phyloP scores from a whole-genome alignment of 2,329 filamentous ascomycete genomes.

The Aspergillus costaricaensis region DNA sequence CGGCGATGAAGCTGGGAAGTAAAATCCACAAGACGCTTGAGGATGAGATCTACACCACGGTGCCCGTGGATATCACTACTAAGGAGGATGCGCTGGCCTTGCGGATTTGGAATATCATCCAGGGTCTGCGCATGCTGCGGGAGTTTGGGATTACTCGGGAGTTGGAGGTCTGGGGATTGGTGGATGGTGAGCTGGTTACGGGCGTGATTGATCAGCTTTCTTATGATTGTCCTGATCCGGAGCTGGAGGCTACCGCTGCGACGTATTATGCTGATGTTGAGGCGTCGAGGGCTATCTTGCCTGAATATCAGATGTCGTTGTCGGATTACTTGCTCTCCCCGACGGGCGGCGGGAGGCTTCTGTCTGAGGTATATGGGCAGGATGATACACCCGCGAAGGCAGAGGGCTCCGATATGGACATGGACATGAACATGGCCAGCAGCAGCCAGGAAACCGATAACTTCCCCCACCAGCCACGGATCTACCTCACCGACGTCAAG shows the following conservation, averaged over 20 bases:
- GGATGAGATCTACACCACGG: constrained; percentile 77
- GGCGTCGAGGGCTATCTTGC: constrained; percentile 38
- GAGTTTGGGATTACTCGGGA: constrained; percentile 73
- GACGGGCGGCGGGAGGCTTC: constrained; percentile 36
- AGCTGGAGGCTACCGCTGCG: constrained; percentile 64
- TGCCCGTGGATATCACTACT: constrained; percentile 69
- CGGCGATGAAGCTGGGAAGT: constrained; percentile 81
- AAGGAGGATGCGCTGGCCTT: constrained; percentile 83
- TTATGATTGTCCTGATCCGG: constrained; percentile 71
- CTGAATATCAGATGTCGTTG: constrained; percentile 49
- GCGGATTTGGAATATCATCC: constrained; percentile 86
- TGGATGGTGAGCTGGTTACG: constrained; percentile 81
- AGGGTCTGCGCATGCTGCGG: constrained; percentile 73
- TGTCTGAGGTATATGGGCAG: constrained; percentile 34
- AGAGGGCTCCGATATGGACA: background rate
- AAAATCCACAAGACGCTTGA: constrained; percentile 81
- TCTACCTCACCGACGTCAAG: constrained; percentile 90
- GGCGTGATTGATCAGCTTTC: constrained; percentile 88
- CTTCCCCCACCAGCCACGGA: constrained; percentile 34
- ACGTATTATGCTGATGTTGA: constrained; percentile 41
- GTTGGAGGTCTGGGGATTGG: constrained; percentile 78
- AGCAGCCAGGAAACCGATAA: constrained; percentile 21
- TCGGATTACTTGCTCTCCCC: constrained; percentile 47
- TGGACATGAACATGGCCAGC: constrained; percentile 9
- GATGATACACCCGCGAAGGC: constrained; percentile 9